Evolutionary conservation across 1,284 basidiomycete genomes (phyloP).

Genomic region (Cryptococcus sp.): DNA sequence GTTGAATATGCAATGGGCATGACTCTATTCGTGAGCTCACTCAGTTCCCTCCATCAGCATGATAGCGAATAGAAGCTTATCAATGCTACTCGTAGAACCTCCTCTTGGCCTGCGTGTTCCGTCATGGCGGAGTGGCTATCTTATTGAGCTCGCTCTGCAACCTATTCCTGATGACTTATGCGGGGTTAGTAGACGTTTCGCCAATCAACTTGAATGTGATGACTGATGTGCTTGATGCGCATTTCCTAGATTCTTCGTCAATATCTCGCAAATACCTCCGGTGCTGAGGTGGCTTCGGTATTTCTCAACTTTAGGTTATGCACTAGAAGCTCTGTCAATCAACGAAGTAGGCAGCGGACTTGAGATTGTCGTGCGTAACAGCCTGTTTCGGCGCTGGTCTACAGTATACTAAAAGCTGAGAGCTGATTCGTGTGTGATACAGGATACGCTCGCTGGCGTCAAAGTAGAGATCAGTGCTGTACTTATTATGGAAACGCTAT

Average conservation of each 20-base stretch:
- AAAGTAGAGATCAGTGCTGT: slow-evolving; percentile 73
- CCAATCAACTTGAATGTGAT: no score
- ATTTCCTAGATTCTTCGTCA: slow-evolving; percentile 63
- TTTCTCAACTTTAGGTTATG: slow-evolving; percentile 56
- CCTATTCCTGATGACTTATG: slow-evolving; percentile 76
- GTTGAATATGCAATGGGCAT: slow-evolving; percentile 75
- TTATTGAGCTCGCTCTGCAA: slow-evolving; percentile 73
- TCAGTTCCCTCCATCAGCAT: not conserved
- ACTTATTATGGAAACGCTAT: slow-evolving; percentile 76
- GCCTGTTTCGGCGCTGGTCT: not conserved
- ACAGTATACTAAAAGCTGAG: not conserved
- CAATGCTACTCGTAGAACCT: slow-evolving; percentile 65
- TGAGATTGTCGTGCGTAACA: slow-evolving; percentile 59
- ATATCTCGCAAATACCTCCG: slow-evolving; percentile 73
- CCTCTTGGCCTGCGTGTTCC: slow-evolving; percentile 74
- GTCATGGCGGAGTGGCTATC: slow-evolving; percentile 83
- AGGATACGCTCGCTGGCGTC: slow-evolving; percentile 76
- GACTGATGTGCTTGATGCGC: no score
- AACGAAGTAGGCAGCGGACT: slow-evolving; percentile 85
- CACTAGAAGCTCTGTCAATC: slow-evolving; percentile 76
- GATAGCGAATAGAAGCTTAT: not conserved
- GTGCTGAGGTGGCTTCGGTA: slow-evolving; percentile 86
- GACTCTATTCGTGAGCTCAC: slow-evolving; percentile 72
- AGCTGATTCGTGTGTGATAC: not conserved
- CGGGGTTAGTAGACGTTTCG: slow-evolving; percentile 57